A percentile compares a stretch with the other conserved stretches of the same genome.
phyloP scores from a whole-genome alignment of 2,329 filamentous ascomycete genomes.

The Hypoxylon sp. region DNA sequence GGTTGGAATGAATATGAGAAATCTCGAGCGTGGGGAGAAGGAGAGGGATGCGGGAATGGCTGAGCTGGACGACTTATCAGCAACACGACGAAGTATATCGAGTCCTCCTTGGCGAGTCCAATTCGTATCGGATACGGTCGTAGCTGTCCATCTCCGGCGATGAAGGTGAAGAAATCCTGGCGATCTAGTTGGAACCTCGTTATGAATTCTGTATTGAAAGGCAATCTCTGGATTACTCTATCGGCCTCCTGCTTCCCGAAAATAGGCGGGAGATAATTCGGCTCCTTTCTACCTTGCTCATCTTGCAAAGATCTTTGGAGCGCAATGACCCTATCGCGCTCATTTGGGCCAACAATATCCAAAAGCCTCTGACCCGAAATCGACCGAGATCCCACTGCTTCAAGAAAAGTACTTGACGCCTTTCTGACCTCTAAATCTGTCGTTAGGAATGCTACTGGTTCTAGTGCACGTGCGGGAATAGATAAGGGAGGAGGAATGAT shows the following conservation, averaged over 20 bases:
- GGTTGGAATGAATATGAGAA: constrained; percentile 60
- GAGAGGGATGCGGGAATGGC: constrained; percentile 61
- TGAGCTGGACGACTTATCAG: constrained; percentile 59
- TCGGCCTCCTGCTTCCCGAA: constrained; percentile 68
- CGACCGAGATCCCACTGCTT: constrained; percentile 66
- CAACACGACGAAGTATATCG: constrained; percentile 74
- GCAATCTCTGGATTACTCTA: constrained; percentile 68
- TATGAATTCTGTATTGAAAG: constrained; percentile 68
- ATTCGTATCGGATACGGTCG: constrained; percentile 66
- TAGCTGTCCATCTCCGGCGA: constrained; percentile 65
- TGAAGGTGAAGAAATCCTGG: constrained; percentile 70
- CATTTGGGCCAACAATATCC: constrained; percentile 67
- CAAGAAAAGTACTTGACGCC: constrained; percentile 68
- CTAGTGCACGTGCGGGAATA: constrained; percentile 59
- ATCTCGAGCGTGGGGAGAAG: constrained; percentile 63
- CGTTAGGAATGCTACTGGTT: constrained; percentile 71
- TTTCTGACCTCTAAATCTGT: constrained; percentile 72
- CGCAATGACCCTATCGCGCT: constrained; percentile 66
- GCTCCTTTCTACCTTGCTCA: constrained; percentile 71
- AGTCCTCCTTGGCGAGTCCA: constrained; percentile 72
- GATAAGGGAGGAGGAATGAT: constrained; percentile 63
- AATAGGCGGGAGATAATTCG: constrained; percentile 76
- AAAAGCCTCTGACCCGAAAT: constrained; percentile 66
- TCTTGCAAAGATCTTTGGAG: constrained; percentile 69
- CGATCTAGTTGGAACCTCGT: constrained; percentile 67